Evolutionary conservation across 1,139 yeast genomes (phyloP).

Genomic region (Pichia cactophila): DNA sequence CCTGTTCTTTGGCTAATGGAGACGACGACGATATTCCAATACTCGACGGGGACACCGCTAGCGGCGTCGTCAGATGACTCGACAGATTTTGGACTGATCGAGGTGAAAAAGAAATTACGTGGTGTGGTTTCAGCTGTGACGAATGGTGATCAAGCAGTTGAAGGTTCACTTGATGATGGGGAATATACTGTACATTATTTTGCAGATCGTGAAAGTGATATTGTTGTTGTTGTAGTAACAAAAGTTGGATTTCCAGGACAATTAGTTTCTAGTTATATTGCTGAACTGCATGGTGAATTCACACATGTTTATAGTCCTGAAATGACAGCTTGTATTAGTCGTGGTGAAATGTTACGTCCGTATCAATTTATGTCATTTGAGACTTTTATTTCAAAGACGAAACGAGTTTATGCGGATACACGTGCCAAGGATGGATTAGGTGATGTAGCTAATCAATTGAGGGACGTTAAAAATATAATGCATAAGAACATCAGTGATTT

Average conservation of each 20-base stretch:
- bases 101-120: conserved; percentile 82
- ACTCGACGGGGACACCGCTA: conserved; percentile 70
- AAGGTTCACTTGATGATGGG: conserved; percentile 8
- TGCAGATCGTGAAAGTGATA: conserved; percentile 4
- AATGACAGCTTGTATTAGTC: conserved; percentile 34
- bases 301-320: conserved; percentile 71
- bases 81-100: not conserved
- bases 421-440: conserved; percentile 57
- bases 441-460: conserved; percentile 80
- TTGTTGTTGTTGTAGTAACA: conserved; percentile 31
- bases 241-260: conserved; percentile 78
- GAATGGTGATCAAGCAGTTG: conserved; percentile 2
- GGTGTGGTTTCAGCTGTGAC: conserved; percentile 59
- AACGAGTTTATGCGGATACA: conserved; percentile 81
- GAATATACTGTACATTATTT: conserved; percentile 12
- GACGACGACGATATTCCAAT: conserved; percentile 63
- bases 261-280: conserved; percentile 78
- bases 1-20: conserved; percentile 29
- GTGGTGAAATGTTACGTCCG: conserved; percentile 34
- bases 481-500: conserved; percentile 93
- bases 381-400: conserved; percentile 76
- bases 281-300: conserved; percentile 79
- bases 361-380: conserved; percentile 87
- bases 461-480: conserved; percentile 92
- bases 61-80: conserved; percentile 86